These are phyloP conservation scores for Scutellaria barbata DNA, from an alignment of 257 asterid species.

Conservation along the genomic window DNA sequence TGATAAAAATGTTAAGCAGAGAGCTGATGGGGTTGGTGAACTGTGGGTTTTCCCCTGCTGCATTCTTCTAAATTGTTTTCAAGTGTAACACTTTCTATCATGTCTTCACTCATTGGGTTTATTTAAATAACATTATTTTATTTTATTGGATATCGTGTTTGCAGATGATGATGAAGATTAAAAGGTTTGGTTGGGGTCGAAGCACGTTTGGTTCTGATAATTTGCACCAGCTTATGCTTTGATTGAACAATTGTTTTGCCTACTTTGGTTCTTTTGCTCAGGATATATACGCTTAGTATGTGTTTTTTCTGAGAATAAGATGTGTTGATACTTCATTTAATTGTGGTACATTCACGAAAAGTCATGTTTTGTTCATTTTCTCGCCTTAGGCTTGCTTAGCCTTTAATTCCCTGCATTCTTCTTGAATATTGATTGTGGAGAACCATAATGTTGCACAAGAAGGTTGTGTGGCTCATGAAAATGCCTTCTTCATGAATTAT, in stretches of 20 bases:
- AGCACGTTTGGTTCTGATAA: constrained; percentile 26
- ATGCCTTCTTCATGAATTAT: background rate
- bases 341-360: constrained; percentile 2
- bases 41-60: background rate
- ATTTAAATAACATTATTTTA: background rate
- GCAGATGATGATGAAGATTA: constrained; percentile 80
- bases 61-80: background rate
- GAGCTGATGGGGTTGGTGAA: background rate
- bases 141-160: constrained; percentile 27
- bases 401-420: background rate
- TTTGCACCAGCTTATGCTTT: constrained; percentile 29
- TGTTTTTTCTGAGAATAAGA: constrained; percentile 37
- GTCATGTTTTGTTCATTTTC: background rate
- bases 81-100: background rate
- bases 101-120: constrained; percentile 8
- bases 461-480: background rate
- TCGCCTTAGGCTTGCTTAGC: no score
- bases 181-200: constrained; percentile 23
- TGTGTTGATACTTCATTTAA: constrained; percentile 14
- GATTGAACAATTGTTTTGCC: constrained; percentile 36
- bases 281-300: constrained; percentile 34
- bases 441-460: background rate
- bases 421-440: background rate
- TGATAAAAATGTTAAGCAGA: background rate
- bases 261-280: constrained; percentile 27